These are phyloP conservation scores for Strobilomyces echinocephalus DNA, from an alignment of 768 basidiomycete genomes.

Conservation along the genomic window DNA sequence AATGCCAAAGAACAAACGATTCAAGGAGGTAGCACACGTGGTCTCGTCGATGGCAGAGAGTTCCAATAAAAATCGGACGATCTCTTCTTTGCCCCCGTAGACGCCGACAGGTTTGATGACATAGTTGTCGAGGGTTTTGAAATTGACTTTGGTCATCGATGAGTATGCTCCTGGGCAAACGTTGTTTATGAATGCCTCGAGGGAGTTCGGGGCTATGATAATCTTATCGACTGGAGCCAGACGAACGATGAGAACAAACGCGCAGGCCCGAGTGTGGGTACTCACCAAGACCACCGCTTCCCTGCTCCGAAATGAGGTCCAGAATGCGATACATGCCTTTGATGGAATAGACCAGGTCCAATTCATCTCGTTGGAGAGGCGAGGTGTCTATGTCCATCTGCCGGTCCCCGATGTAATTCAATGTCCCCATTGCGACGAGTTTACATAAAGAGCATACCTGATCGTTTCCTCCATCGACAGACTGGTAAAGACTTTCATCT, in stretches of 20 bases:
- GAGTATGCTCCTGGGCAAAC: slow-evolving; percentile 48
- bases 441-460: slow-evolving; percentile 8
- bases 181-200: slow-evolving; percentile 44
- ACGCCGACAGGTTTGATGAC: slow-evolving; percentile 49
- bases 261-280: not conserved
- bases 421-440: not conserved
- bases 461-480: slow-evolving; percentile 7
- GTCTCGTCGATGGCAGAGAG: slow-evolving; percentile 34
- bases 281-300: slow-evolving; percentile 49
- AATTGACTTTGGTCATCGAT: slow-evolving; percentile 54
- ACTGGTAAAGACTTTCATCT: slow-evolving; percentile 15
- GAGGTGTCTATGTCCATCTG: slow-evolving; percentile 19
- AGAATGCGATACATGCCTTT: slow-evolving; percentile 50
- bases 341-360: slow-evolving; percentile 30
- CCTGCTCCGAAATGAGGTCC: slow-evolving; percentile 49
- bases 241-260: not conserved
- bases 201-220: slow-evolving; percentile 50
- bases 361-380: slow-evolving; percentile 4
- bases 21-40: slow-evolving; percentile 31
- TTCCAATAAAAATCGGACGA: slow-evolving; percentile 41
- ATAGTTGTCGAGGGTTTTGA: slow-evolving; percentile 44
- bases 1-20: not conserved
- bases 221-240: slow-evolving; percentile 52
- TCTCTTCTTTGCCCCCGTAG: slow-evolving; percentile 52
- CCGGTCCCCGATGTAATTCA: not conserved